Evolutionary conservation across 2,329 filamentous ascomycete genomes (phyloP).

Genomic region (Pezicula carpinea): DNA sequence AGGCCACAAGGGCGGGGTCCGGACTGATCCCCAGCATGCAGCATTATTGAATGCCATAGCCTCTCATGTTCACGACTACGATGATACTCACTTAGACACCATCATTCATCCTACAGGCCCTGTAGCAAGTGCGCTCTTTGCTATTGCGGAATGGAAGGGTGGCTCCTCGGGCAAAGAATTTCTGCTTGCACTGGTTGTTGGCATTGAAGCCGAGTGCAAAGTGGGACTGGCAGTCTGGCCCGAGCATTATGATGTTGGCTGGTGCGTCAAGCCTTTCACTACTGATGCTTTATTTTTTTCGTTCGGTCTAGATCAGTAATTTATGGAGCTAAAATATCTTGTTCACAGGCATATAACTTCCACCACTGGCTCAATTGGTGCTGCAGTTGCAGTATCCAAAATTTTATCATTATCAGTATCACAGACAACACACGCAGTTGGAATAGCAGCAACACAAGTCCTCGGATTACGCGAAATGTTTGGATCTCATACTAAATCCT

Average conservation of each 20-base stretch:
- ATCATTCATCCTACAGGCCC: conserved; percentile 51
- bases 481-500: conserved; percentile 50
- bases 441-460: conserved; percentile 48
- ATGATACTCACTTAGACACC: conserved; percentile 51
- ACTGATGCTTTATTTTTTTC: conserved; percentile 4
- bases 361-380: conserved; percentile 46
- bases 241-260: conserved; percentile 49
- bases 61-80: conserved; percentile 51
- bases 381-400: conserved; percentile 46
- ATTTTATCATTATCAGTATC: conserved; percentile 35
- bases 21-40: conserved; percentile 41
- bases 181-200: conserved; percentile 45
- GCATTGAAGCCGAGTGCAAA: conserved; percentile 49
- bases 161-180: conserved; percentile 41
- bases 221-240: conserved; percentile 47
- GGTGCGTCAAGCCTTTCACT: conserved; percentile 23
- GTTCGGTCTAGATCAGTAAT: no score
- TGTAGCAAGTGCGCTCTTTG: conserved; percentile 44
- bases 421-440: conserved; percentile 45
- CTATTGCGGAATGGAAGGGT: conserved; percentile 38
- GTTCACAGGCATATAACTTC: conserved; percentile 41
- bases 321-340: no score
- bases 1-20: conserved; percentile 24
- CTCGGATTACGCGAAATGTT: conserved; percentile 50
- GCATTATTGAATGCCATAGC: conserved; percentile 50